These are phyloP conservation scores for Sugiyamaella mastotermitis DNA, from an alignment of 805 yeast genomes.

Conservation along the genomic window DNA sequence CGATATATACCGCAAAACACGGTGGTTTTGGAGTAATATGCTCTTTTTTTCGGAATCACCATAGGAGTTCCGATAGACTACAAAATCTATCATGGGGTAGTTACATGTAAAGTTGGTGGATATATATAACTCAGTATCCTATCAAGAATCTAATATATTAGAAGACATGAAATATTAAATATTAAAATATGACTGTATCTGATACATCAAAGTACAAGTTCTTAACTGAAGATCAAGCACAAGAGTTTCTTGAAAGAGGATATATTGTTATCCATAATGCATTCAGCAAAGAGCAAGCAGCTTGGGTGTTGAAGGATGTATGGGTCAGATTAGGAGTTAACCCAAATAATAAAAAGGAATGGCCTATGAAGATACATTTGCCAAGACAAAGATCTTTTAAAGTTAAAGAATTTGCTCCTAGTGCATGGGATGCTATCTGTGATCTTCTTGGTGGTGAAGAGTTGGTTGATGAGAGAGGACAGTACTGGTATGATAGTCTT, in stretches of 20 bases:
- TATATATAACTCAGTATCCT: too few relatives aligned
- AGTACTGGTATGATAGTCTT: conserved; percentile 9
- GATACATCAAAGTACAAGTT: conserved; percentile 3
- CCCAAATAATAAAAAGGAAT: conserved; percentile 8
- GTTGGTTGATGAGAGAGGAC: conserved; percentile 3
- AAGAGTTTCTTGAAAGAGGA: conserved; percentile 8
- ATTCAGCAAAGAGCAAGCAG: conserved; percentile 8
- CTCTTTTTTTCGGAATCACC: too few relatives aligned
- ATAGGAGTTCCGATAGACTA: too few relatives aligned
- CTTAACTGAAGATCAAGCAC: conserved; percentile 3
- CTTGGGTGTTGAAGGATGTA: conserved; percentile 12
- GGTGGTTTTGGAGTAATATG: too few relatives aligned
- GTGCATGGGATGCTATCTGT: conserved; percentile 11
- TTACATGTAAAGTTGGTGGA: too few relatives aligned
- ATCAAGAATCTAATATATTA: too few relatives aligned
- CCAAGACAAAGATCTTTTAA: conserved; percentile 9
- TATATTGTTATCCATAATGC: conserved; percentile 7
- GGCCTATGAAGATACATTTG: conserved; percentile 7
- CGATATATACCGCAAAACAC: too few relatives aligned
- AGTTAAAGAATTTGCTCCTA: conserved; percentile 10
- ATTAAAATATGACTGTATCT: too few relatives aligned
- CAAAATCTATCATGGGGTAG: too few relatives aligned
- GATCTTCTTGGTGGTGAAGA: conserved; percentile 13
- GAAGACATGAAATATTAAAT: too few relatives aligned
- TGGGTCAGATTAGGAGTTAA: conserved; percentile 10